Evolutionary conservation across 2,329 filamentous ascomycete species (phyloP), one percentile per base, ranked within the genome.

Genomic region (Diaporthe citriasiana): DNA sequence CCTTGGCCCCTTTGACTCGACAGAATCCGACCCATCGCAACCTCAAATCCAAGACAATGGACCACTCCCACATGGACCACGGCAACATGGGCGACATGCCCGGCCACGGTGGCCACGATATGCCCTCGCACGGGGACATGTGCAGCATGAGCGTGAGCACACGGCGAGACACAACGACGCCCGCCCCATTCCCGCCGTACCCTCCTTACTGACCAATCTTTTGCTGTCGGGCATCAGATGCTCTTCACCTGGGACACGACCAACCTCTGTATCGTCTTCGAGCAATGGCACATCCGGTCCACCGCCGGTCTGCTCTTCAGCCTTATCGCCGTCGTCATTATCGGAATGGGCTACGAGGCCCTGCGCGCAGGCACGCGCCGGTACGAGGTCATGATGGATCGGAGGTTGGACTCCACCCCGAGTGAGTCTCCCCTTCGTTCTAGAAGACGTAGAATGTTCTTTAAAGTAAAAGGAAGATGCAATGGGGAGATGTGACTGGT

Each of bases 231-330:
- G 13, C 5, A 13, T 15, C 17, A 98, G 95, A 98, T 98, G 96
- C 91, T 98, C 78, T 99, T 99, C 87, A 98, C 95, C 76, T 99
- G 96, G 96, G 91, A 95, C 83, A 96, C 95, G 3, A 90, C 89
- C 73, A 93, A 98, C 85, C 94, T 99, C 77, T 99, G 97, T 89
- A 97, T 99, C 84, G 91, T 99, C 83, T 99, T 98, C 88, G 89
- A 89, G 79, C 91, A 92, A 84, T 99, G 97, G 97, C 95, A 94
- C 85, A 86, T 99, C 83, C 92, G 89, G 76, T 92, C 92, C 75
- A 92, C 92, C 4, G 80, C 90, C 70, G 93, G 93, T 45, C 92
- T 99, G 73, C 79, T 98, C 82, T 83, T 95, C 80, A 98, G 96
- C 38, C 92, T 99, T 75, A 79, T 97, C 78, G 94, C 91, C 78